A percentile compares a stretch with the other conserved stretches of the same genome.
Conservation (phyloP, 108 stramenopile species). For the Epithemia pelagica region DNA sequence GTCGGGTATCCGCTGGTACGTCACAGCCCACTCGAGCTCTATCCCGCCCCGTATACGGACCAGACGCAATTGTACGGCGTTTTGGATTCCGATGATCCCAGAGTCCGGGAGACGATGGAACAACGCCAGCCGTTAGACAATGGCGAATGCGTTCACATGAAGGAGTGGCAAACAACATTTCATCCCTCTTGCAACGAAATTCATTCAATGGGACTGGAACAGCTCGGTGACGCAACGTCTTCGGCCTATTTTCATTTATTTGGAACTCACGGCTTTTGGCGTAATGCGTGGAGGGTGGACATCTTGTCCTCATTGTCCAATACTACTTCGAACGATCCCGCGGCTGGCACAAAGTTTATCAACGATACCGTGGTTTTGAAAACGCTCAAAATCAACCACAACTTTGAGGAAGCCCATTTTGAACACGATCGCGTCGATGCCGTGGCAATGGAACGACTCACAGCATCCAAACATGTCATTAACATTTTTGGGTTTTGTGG, state of each 20-base stretch:
- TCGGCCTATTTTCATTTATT: slow-evolving; percentile 33
- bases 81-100: slow-evolving; percentile 48
- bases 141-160: slow-evolving; percentile 72
- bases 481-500: slow-evolving; percentile 71
- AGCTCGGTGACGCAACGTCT: slow-evolving; percentile 12
- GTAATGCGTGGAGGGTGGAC: slow-evolving; percentile 65
- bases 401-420: slow-evolving; percentile 76
- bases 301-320: slow-evolving; percentile 7
- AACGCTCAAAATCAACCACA: slow-evolving; percentile 60
- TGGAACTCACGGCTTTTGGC: slow-evolving; percentile 65
- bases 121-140: slow-evolving; percentile 32
- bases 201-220: slow-evolving; percentile 47
- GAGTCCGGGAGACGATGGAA: slow-evolving; percentile 42
- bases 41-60: slow-evolving; percentile 52
- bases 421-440: slow-evolving; percentile 77
- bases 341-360: too few species aligned
- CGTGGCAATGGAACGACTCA: slow-evolving; percentile 69
- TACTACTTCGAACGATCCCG: slow-evolving; percentile 11
- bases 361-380: slow-evolving; percentile 47
- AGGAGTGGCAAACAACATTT: slow-evolving; percentile 70
- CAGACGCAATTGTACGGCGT: slow-evolving; percentile 58
- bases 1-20: background rate
- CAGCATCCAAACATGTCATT: slow-evolving; percentile 65
- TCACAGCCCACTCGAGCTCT: slow-evolving; percentile 18
- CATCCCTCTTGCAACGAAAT: slow-evolving; percentile 63